Evolutionary conservation across 768 basidiomycete species (phyloP), one percentile per base, ranked within the genome.

Genomic region (Tricholoma saponaceum): DNA sequence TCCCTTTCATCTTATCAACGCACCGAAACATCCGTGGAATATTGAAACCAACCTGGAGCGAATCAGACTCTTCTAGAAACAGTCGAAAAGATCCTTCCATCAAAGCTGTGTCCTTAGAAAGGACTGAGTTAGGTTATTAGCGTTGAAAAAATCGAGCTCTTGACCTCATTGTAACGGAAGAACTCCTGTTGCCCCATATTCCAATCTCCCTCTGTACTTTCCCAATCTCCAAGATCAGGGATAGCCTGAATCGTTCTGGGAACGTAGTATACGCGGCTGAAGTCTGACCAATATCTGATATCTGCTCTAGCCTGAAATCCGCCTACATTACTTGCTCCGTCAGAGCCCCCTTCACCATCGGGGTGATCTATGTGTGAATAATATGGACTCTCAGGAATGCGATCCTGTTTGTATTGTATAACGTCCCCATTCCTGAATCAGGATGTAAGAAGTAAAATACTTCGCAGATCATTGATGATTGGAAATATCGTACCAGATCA

Each of bases 51-150:
- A 88, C 90, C 82, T 91, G 90, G 13, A 87, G 75, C 52, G 80
- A 79, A 66, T 91, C 81, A 64, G 88, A 89, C 61, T 90, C 89
- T 66, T 93, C 90, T 4, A 89, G 77, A 55, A 88, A 81, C 14
- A 78, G 72, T 16, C 90, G 80, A 52, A 92, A 74, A 12, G 83
- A 76, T 4, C 80, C 83, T 43, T 92, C 89, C 82, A 90, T 85
- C 50, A 91, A 64, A 51, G 79, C 80, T n/a, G 71, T 71, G 44
- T 83, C 80, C 89, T 91, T 32, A 32, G 18, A 20, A 22, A 54
- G 28, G 7, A 26, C 43, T 53, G 30, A 22, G 47, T 54, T 14
- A 54, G 53, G 18, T 12, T 28, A 25, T 30, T 18, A 51, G 56
- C 14, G 43, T 30, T 5, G 18, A 35, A 13, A 56, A 18, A 62